These are phyloP conservation scores for Penicillium hesseltinei DNA, from an alignment of 2,329 filamentous ascomycete genomes.

Conservation along the genomic window DNA sequence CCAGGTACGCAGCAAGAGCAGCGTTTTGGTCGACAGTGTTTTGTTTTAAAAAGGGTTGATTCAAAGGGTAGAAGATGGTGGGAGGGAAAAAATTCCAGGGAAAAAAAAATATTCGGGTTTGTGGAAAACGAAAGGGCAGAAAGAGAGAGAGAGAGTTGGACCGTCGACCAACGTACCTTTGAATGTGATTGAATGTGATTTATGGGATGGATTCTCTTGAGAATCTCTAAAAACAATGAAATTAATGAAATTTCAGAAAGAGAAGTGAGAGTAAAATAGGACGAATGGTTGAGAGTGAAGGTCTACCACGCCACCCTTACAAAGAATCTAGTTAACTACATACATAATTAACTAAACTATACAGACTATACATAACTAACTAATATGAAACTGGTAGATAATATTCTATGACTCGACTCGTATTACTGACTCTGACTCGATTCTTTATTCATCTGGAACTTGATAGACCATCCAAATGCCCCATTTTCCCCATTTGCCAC, in stretches of 20 bases:
- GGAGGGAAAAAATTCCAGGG: constrained; percentile 25
- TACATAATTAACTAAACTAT: too few relatives aligned
- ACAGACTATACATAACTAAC: too few relatives aligned
- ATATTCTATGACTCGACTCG: not conserved
- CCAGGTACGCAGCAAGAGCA: constrained; percentile 23
- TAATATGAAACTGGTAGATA: too few relatives aligned
- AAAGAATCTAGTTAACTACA: not conserved
- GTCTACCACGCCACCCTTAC: constrained; percentile 16
- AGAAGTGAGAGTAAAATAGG: constrained; percentile 10
- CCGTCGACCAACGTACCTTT: constrained; percentile 8
- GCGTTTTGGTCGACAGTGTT: constrained; percentile 22
- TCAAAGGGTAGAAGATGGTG: constrained; percentile 17
- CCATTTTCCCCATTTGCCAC: constrained; percentile 13
- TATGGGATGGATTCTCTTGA: not conserved
- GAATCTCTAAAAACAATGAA: not conserved
- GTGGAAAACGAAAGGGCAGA: constrained; percentile 14
- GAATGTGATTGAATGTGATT: not conserved
- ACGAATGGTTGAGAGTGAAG: not conserved
- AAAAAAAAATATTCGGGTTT: constrained; percentile 21
- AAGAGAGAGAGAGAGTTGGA: not conserved
- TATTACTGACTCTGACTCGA: not conserved
- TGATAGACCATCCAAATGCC: not conserved
- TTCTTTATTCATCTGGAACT: constrained; percentile 9
- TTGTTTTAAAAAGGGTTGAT: constrained; percentile 3
- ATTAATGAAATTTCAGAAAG: constrained; percentile 6